Evolutionary conservation across 306 rosid species (phyloP), one percentile per base, ranked within the genome.

Genomic region (Acmispon strigosus): DNA sequence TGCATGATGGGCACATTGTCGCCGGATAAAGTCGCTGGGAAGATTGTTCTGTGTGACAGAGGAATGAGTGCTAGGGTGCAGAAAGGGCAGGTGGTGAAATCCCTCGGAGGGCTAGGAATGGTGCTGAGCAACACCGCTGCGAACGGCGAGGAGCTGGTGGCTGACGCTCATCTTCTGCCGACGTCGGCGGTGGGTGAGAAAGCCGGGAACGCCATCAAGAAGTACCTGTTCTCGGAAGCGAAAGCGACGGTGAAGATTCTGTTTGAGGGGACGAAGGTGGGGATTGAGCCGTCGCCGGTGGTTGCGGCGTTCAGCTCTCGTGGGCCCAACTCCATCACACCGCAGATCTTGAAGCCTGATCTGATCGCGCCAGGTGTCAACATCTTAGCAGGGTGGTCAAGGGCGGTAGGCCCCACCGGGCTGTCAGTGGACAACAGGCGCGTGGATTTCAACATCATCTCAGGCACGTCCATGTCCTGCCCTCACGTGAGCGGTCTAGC

Each of bases 381-480:
- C 79, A 93, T 93, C 80, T 22, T 93, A 22, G 98, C 98, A 0
- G 96, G 90, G 6, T 93, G 98, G 98, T 84, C 97, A 0, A 88
- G 66, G 3, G 69, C 70, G 0, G 81, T 85, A 39, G 97, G 97
- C 1, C 98, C 98, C 1, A 90, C 96, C 0, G 97, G 98, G 0
- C 53, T 93, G 8, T 6, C 87, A 1, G 49, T 52, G 0, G 98
- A 93, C 69, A 12, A 8, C 0, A 75, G 97, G 75, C 97, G 94
- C 70, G 98, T 93, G 74, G 86, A 83, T 6, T 93, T 90, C 83
- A 93, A 93, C 78, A 90, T 93, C 3, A 90, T 93, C 36, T 93
- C 97, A 0, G 98, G 98, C 7, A 93, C 98, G 7, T 93, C 98
- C 2, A 93, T 93, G 98, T 93, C 98, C 2, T 93, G 98, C 61